Conservation (phyloP, 768 basidiomycete species). For the Podaxis sp. region DNA sequence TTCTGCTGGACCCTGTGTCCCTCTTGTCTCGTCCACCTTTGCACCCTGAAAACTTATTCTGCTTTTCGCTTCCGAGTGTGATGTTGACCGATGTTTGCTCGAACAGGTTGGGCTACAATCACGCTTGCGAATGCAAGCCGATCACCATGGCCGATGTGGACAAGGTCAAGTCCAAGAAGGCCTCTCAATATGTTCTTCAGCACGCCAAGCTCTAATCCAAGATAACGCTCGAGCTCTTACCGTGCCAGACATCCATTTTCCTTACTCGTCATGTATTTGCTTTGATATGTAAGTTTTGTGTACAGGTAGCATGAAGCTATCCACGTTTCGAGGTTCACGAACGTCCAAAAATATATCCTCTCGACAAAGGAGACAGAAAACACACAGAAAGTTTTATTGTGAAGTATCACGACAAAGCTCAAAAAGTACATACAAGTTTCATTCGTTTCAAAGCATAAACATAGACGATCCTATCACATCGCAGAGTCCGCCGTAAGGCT, state of each 20-base stretch:
- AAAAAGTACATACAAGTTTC: not conserved
- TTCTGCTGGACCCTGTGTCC: too few relatives aligned
- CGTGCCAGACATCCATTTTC: not conserved
- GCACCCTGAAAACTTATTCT: not conserved
- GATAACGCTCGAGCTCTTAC: not conserved
- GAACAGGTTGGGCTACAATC: conserved; percentile 75
- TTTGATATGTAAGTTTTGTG: not conserved
- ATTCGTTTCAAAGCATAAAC: not conserved
- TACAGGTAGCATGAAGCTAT: not conserved
- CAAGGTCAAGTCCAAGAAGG: conserved; percentile 72
- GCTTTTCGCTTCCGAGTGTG: not conserved
- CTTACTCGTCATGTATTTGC: not conserved
- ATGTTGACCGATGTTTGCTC: not conserved
- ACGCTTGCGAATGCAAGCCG: conserved; percentile 64
- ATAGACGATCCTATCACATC: not conserved
- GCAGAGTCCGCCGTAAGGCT: not conserved
- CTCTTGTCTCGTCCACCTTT: not conserved
- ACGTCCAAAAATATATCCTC: not conserved
- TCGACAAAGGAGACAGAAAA: not conserved
- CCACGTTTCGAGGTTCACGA: too few relatives aligned
- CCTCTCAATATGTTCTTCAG: conserved; percentile 49
- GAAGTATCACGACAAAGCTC: not conserved
- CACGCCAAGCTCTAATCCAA: conserved; percentile 43
- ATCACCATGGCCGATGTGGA: conserved; percentile 66
- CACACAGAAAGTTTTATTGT: not conserved